Evolutionary conservation across 164 flowering plant genomes (phyloP).

Genomic region (Berberis vulgaris): DNA sequence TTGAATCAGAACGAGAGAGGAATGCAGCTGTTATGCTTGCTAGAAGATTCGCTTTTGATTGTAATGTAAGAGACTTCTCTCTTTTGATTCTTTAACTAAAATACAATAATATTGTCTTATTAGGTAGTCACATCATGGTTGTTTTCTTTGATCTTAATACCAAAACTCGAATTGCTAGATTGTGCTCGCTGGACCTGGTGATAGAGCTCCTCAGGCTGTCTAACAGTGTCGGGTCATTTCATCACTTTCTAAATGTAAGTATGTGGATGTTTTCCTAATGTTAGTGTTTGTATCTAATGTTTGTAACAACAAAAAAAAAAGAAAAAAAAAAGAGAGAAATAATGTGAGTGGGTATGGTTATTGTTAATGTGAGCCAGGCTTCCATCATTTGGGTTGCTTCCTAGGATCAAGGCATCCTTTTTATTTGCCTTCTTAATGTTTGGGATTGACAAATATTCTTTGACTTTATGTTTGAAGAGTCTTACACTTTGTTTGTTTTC

Average conservation of each 20-base stretch:
- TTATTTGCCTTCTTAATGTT: slow-evolving; percentile 30
- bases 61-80: slow-evolving; percentile 56
- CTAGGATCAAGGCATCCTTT: slow-evolving; percentile 35
- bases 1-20: slow-evolving; percentile 84
- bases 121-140: background rate
- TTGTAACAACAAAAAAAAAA: slow-evolving; percentile 20
- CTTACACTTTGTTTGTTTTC: too few species aligned
- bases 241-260: slow-evolving; percentile 24
- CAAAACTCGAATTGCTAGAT: slow-evolving; percentile 33
- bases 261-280: slow-evolving; percentile 8
- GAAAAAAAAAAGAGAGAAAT: background rate
- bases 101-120: background rate
- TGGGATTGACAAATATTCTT: slow-evolving; percentile 16
- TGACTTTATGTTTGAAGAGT: too few species aligned
- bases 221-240: slow-evolving; percentile 11
- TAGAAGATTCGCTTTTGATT: slow-evolving; percentile 77
- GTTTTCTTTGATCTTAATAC: background rate
- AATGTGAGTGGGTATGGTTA: background rate
- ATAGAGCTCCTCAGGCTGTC: slow-evolving; percentile 34
- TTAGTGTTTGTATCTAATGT: slow-evolving; percentile 19
- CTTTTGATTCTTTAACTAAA: background rate
- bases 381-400: slow-evolving; percentile 14
- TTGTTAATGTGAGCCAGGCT: slow-evolving; percentile 10
- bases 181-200: slow-evolving; percentile 76
- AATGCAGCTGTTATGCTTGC: slow-evolving; percentile 92